Conservation (phyloP, 192 early-diverging fungal species). For the Podila horticola region DNA sequence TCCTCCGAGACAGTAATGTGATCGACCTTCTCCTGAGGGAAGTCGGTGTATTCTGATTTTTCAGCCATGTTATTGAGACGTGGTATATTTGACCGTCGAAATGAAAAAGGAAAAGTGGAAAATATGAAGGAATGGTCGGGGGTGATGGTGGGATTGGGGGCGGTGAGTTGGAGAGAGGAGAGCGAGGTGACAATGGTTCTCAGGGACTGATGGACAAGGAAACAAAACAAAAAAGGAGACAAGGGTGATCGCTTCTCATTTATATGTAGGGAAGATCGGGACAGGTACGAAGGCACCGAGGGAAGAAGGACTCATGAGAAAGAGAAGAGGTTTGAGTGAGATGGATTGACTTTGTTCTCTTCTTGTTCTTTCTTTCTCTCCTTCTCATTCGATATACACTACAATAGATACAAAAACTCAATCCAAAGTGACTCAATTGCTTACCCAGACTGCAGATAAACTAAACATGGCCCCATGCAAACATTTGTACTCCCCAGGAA, state of each 20-base stretch:
- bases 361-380: no score
- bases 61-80: conserved; percentile 4
- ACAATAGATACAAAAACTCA: no score
- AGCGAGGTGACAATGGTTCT: not conserved
- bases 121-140: not conserved
- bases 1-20: conserved; percentile 8
- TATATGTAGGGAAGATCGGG: not conserved
- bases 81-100: not conserved
- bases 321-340: no score
- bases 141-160: not conserved
- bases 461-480: no score
- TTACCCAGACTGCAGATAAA: no score
- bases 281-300: no score
- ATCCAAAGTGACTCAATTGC: no score
- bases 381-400: no score
- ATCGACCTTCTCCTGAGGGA: not conserved
- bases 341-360: no score
- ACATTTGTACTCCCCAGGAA: no score
- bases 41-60: conserved; percentile 3
- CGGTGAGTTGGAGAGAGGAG: not conserved
- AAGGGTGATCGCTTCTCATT: not conserved
- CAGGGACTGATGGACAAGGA: conserved; percentile 9
- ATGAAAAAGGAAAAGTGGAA: not conserved
- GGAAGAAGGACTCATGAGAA: no score
- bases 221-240: not conserved